phyloP scores from a whole-genome alignment of 2,329 filamentous ascomycete species.

The Cadophora malorum region DNA sequence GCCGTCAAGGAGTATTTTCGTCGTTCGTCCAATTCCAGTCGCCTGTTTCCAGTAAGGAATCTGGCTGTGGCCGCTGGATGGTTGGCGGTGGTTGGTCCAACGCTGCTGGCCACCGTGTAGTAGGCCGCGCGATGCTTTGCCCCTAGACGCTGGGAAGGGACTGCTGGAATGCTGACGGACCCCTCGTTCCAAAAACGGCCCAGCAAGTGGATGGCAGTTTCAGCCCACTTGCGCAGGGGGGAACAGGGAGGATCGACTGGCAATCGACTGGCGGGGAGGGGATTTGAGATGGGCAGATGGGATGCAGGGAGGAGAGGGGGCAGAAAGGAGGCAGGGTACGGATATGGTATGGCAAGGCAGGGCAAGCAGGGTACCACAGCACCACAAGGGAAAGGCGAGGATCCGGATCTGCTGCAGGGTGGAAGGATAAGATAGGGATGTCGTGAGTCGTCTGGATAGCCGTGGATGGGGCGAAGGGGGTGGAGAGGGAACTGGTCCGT shows the following conservation, averaged over 20 bases:
- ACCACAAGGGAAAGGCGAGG: background rate
- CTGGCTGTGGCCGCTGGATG: conserved; percentile 26
- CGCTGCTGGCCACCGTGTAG: conserved; percentile 2
- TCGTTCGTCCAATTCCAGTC: conserved; percentile 22
- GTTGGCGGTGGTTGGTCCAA: conserved; percentile 32
- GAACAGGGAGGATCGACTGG: conserved; percentile 25
- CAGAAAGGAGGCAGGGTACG: conserved; percentile 6
- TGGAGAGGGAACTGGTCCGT: conserved; percentile 18
- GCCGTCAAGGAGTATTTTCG: conserved; percentile 29
- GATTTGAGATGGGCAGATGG: conserved; percentile 13
- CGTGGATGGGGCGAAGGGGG: background rate
- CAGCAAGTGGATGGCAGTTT: conserved; percentile 22
- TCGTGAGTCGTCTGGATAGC: background rate
- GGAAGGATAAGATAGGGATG: background rate
- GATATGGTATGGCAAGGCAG: background rate
- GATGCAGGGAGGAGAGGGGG: background rate
- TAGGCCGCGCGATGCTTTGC: conserved; percentile 12
- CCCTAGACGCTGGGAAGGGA: conserved; percentile 16
- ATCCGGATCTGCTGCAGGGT: conserved; percentile 11
- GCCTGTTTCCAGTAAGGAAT: conserved; percentile 36
- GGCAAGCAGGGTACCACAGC: conserved; percentile 5
- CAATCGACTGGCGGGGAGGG: conserved; percentile 23
- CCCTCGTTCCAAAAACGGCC: conserved; percentile 24
- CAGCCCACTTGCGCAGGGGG: conserved; percentile 25
- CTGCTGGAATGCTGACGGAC: conserved; percentile 25